Conservation (phyloP, 345 rosid species). For the Lenwebbia sp. region DNA sequence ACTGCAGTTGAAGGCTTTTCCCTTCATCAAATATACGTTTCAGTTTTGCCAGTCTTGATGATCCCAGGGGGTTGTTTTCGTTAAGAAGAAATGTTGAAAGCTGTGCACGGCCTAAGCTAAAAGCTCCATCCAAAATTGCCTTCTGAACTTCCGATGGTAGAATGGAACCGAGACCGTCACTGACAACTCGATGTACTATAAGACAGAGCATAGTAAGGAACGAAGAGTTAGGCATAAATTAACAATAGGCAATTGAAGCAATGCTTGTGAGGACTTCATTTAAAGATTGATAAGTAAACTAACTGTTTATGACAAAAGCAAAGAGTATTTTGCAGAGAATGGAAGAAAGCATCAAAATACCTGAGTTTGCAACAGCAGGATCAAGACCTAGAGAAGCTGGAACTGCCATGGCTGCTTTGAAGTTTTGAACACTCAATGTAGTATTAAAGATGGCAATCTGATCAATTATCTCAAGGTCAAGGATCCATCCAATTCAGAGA, state of each 20-base stretch:
- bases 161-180: conserved; percentile 41
- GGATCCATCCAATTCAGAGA: background rate
- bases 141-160: conserved; percentile 69
- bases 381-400: conserved; percentile 84
- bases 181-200: conserved; percentile 56
- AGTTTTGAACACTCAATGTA: conserved; percentile 77
- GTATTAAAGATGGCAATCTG: conserved; percentile 80
- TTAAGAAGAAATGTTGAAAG: conserved; percentile 64
- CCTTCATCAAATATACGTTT: conserved; percentile 75
- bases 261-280: background rate
- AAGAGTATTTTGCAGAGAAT: background rate
- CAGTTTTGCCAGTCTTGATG: conserved; percentile 60
- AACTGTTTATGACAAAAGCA: background rate
- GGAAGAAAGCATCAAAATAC: conserved; percentile 11
- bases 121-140: conserved; percentile 64
- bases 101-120: conserved; percentile 81
- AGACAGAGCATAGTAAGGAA: background rate
- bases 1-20: conserved; percentile 88
- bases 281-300: background rate
- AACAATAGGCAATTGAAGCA: background rate
- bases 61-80: conserved; percentile 68
- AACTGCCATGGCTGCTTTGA: conserved; percentile 84
- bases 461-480: conserved; percentile 2
- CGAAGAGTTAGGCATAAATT: background rate
- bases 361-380: conserved; percentile 73